Percentiles rank a stretch among this genome's conserved stretches.
Conservation (phyloP, 805 yeast species). For the Sugiyamaella qingdaonensis region DNA sequence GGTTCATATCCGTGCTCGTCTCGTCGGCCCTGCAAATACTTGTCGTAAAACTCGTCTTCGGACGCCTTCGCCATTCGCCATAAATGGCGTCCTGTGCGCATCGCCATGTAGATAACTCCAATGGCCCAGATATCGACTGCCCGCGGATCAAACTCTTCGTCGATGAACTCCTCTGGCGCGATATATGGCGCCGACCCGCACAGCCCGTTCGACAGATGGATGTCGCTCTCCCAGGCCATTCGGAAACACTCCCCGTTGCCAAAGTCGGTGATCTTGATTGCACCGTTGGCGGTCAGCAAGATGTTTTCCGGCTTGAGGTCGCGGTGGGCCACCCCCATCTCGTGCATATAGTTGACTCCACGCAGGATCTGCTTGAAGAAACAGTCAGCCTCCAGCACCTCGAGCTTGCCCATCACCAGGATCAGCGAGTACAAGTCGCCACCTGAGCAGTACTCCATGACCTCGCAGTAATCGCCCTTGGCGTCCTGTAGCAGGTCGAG, state of each 20-base stretch:
- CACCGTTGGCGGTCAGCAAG: conserved; percentile 59
- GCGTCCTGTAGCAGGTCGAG: conserved; percentile 73
- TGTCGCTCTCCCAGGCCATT: conserved; percentile 78
- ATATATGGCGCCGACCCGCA: conserved; percentile 88
- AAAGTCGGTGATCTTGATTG: conserved; percentile 71
- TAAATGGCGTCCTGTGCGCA: conserved; percentile 86
- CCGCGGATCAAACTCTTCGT: conserved; percentile 62
- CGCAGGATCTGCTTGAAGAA: conserved; percentile 78
- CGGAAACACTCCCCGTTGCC: conserved; percentile 88
- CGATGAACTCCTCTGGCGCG: conserved; percentile 78
- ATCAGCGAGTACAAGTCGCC: conserved; percentile 69
- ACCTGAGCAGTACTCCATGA: conserved; percentile 92
- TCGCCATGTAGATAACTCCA: conserved; percentile 71
- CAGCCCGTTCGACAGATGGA: conserved; percentile 59
- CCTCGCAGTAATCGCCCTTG: conserved; percentile 68
- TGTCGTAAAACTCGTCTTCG: conserved; percentile 73
- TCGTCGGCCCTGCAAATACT: conserved; percentile 71
- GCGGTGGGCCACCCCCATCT: conserved; percentile 88
- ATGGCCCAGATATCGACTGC: conserved; percentile 84
- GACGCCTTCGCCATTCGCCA: conserved; percentile 75
- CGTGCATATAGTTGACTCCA: conserved; percentile 80
- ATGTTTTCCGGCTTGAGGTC: conserved; percentile 90
- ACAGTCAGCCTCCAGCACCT: conserved; percentile 74
- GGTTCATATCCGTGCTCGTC: conserved; percentile 87
- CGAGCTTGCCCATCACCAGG: conserved; percentile 49